Evolutionary conservation across 345 rosid genomes (phyloP).

Genomic region (Stellera chamaejasme): DNA sequence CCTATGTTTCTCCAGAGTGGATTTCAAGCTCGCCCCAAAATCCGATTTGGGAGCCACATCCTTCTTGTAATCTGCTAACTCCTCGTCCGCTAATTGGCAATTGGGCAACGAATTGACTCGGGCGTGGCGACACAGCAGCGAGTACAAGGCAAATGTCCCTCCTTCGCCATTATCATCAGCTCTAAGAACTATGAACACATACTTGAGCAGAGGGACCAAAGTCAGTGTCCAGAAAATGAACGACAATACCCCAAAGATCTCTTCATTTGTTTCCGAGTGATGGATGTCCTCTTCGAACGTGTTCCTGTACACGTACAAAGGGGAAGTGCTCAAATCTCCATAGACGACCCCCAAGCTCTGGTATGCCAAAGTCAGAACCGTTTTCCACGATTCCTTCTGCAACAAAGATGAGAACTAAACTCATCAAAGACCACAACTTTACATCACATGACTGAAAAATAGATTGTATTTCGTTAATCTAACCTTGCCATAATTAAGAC

Average conservation of each 20-base stretch:
- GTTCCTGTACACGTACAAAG: slow-evolving; percentile 75
- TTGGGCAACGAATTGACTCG: slow-evolving; percentile 78
- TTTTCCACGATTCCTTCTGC: slow-evolving; percentile 83
- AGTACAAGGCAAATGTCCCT: slow-evolving; percentile 88
- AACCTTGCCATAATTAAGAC: slow-evolving; percentile 44
- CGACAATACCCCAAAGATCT: slow-evolving; percentile 86
- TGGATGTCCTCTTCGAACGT: slow-evolving; percentile 68
- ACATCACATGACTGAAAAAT: slow-evolving; percentile 8
- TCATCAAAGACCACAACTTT: slow-evolving; percentile 4
- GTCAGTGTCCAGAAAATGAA: slow-evolving; percentile 88
- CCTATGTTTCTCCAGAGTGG: slow-evolving; percentile 51
- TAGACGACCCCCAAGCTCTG: slow-evolving; percentile 94
- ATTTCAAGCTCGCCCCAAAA: slow-evolving; percentile 51
- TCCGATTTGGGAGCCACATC: slow-evolving; percentile 30
- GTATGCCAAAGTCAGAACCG: slow-evolving; percentile 71
- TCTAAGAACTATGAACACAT: slow-evolving; percentile 67
- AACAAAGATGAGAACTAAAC: slow-evolving; percentile 1
- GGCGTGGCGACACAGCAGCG: slow-evolving; percentile 80
- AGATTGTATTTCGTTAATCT: background rate
- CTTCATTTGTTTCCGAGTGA: slow-evolving; percentile 77
- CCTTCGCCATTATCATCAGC: slow-evolving; percentile 98
- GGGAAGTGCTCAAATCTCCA: slow-evolving; percentile 87
- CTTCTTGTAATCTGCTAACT: slow-evolving; percentile 55
- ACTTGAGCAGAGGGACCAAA: slow-evolving; percentile 73
- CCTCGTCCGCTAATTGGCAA: slow-evolving; percentile 73